phyloP scores from a whole-genome alignment of 495 filamentous ascomycete genomes.

The Apodospora peruviana region DNA sequence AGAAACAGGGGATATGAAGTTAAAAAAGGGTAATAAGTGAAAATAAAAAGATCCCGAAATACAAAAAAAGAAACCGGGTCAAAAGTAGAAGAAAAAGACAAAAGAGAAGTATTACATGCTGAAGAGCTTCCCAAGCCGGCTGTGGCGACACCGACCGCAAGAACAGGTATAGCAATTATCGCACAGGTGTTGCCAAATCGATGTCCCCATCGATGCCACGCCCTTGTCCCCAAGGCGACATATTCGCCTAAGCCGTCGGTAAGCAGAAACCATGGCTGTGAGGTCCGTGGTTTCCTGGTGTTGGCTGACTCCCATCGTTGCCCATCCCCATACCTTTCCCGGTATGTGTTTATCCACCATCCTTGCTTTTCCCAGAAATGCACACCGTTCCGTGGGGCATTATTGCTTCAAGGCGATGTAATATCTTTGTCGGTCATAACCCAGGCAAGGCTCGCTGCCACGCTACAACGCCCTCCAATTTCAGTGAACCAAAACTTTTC shows the following conservation, averaged over 20 bases:
- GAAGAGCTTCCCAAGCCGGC: slow-evolving; percentile 30
- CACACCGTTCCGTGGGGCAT: too few relatives aligned
- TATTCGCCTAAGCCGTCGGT: neutral
- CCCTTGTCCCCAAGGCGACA: neutral
- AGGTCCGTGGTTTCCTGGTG: too few relatives aligned
- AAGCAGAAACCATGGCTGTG: too few relatives aligned
- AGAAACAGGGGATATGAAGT: slow-evolving; percentile 6
- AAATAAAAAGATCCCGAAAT: neutral
- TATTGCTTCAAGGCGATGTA: too few relatives aligned
- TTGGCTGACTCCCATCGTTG: too few relatives aligned
- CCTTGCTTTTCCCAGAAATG: too few relatives aligned
- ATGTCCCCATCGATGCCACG: slow-evolving; percentile 11
- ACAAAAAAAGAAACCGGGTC: neutral
- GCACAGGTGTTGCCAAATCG: slow-evolving; percentile 30
- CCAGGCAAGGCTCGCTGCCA: too few relatives aligned
- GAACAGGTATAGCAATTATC: slow-evolving; percentile 41
- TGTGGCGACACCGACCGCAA: slow-evolving; percentile 27
- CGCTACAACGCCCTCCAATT: neutral
- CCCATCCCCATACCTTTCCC: too few relatives aligned
- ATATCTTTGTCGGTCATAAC: too few relatives aligned
- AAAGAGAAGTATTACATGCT: slow-evolving; percentile 46
- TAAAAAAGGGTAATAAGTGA: slow-evolving; percentile 6
- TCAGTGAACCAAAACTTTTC: too few relatives aligned
- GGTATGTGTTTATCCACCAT: too few relatives aligned
- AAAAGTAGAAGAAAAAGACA: slow-evolving; percentile 25